Percentiles rank a stretch among this genome's conserved stretches.
These are phyloP conservation scores for Schizochytrium sp. DNA, from an alignment of 108 stramenopile species.

Conservation along the genomic window DNA sequence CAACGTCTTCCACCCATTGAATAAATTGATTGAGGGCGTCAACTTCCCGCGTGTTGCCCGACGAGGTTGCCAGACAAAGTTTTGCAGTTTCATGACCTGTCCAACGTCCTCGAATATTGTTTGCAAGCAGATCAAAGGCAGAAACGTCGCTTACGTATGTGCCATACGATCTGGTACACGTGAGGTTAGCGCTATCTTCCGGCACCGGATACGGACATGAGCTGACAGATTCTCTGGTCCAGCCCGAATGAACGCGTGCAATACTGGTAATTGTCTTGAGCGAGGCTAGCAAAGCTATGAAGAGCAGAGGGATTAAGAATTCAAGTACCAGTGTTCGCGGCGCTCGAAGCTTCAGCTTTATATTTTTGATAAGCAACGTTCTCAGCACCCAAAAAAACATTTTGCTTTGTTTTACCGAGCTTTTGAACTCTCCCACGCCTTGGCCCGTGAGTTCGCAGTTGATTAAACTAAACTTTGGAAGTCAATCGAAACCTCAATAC, in stretches of 20 bases:
- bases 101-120: constrained; percentile 36
- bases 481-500: no score
- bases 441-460: no score
- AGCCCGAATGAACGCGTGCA: background rate
- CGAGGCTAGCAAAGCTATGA: constrained; percentile 30
- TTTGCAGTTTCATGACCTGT: constrained; percentile 26
- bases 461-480: no score
- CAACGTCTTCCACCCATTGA: background rate
- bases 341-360: constrained; percentile 9
- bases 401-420: no score
- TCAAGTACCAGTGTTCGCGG: background rate
- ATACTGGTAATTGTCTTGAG: background rate
- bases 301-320: constrained; percentile 43
- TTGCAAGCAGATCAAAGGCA: background rate
- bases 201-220: background rate
- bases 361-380: constrained; percentile 11
- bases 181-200: background rate
- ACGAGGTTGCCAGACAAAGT: constrained; percentile 3
- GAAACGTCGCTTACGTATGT: background rate
- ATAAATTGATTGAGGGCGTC: constrained; percentile 24
- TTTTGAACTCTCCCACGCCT: no score
- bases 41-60: background rate
- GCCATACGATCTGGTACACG: constrained; percentile 14
- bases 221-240: background rate
- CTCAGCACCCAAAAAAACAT: background rate